A percentile compares a stretch with the other conserved stretches of the same genome.
These are phyloP conservation scores for Coemansia reversa DNA, from an alignment of 192 early-diverging fungal species.

Conservation along the genomic window DNA sequence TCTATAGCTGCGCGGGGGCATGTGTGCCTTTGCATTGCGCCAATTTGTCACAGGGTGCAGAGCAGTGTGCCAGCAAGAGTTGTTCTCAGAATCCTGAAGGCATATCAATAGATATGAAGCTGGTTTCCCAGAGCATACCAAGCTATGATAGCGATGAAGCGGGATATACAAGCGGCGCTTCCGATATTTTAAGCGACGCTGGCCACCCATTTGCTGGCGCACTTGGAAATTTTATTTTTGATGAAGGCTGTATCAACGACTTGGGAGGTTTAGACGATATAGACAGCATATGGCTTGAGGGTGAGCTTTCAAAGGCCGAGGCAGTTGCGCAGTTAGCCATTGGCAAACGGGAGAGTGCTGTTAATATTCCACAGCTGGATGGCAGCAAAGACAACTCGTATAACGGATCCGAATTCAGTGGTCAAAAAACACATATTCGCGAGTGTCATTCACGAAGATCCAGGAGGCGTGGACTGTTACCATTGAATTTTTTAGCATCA, in stretches of 20 bases:
- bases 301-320: constrained; percentile 9
- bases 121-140: background rate
- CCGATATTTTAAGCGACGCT: background rate
- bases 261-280: constrained; percentile 3
- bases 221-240: background rate
- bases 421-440: background rate
- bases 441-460: background rate
- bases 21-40: background rate
- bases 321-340: background rate
- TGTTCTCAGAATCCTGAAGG: background rate
- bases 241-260: background rate
- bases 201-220: background rate
- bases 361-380: constrained; percentile 12
- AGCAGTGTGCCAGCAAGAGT: background rate
- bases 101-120: background rate
- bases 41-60: background rate
- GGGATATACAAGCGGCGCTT: background rate
- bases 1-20: constrained; percentile 8
- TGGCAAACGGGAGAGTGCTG: background rate
- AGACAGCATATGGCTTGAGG: constrained; percentile 13
- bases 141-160: background rate
- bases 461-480: background rate
- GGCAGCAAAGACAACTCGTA: constrained; percentile 13
- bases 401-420: background rate
- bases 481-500: constrained; percentile 4